These are phyloP conservation scores for Leucocoprinus leucothites DNA, from an alignment of 768 basidiomycete genomes.

Conservation along the genomic window DNA sequence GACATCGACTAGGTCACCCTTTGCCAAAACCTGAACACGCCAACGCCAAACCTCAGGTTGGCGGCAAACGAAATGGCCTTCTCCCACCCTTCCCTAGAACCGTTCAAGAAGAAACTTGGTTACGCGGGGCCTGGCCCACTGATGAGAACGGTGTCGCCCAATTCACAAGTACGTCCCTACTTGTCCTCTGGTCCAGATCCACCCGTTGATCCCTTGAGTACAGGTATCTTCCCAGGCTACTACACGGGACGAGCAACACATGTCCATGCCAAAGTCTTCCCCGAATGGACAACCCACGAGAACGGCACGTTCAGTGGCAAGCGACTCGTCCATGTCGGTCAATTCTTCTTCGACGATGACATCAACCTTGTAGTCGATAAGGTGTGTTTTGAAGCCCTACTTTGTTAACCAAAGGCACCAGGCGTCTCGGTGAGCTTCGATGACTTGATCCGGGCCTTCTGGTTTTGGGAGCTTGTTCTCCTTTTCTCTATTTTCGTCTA, in stretches of 20 bases:
- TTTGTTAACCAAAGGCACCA: background rate
- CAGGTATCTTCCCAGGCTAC: constrained; percentile 55
- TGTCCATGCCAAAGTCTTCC: constrained; percentile 53
- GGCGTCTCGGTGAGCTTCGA: background rate
- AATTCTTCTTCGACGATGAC: constrained; percentile 58
- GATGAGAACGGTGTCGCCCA: constrained; percentile 50
- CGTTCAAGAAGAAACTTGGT: constrained; percentile 38
- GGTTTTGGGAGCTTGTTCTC: background rate
- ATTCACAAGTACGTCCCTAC: constrained; percentile 41
- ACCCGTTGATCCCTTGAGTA: background rate
- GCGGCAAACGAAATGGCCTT: constrained; percentile 42
- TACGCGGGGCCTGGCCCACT: constrained; percentile 54
- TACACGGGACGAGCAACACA: constrained; percentile 56
- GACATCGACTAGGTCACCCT: constrained; percentile 37
- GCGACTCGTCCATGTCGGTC: constrained; percentile 44
- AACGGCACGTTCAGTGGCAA: constrained; percentile 46
- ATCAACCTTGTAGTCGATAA: constrained; percentile 47
- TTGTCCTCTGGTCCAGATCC: background rate
- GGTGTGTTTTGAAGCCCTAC: constrained; percentile 17
- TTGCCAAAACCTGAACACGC: constrained; percentile 39
- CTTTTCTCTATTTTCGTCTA: too few relatives aligned
- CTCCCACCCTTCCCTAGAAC: constrained; percentile 44
- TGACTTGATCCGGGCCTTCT: background rate
- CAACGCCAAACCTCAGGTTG: constrained; percentile 43
- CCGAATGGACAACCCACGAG: constrained; percentile 39